Evolutionary conservation across 2,329 filamentous ascomycete genomes (phyloP).

Genomic region (Penicillium vulpinum): DNA sequence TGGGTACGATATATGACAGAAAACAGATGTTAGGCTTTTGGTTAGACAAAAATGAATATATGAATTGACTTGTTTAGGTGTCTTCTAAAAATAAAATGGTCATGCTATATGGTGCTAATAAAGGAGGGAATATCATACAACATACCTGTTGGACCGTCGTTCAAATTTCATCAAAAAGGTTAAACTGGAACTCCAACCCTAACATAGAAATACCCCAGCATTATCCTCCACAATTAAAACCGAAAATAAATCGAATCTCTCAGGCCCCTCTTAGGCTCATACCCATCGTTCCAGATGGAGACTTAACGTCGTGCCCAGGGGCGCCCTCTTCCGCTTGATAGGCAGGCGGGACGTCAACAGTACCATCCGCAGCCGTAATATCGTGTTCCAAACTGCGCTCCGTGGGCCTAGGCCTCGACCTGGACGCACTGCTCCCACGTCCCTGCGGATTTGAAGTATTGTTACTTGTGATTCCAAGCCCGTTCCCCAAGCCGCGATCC

Average conservation of each 20-base stretch:
- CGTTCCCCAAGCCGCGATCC: background rate
- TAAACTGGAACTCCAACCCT: background rate
- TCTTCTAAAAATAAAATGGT: background rate
- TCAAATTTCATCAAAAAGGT: background rate
- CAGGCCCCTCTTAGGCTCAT: background rate
- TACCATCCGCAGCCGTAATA: background rate
- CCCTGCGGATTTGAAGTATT: background rate
- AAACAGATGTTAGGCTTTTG: constrained; percentile 16
- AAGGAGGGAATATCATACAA: constrained; percentile 3
- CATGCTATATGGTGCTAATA: background rate
- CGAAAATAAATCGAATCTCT: background rate
- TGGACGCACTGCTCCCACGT: background rate
- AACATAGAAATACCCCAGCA: background rate
- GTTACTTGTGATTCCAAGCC: background rate
- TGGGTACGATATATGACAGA: constrained; percentile 7
- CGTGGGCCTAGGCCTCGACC: background rate
- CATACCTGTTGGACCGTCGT: background rate
- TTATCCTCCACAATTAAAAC: background rate
- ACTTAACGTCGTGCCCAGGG: constrained; percentile 10
- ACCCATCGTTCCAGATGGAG: constrained; percentile 13
- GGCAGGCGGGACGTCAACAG: constrained; percentile 14
- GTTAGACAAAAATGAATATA: constrained; percentile 25
- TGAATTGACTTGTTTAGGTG: constrained; percentile 10
- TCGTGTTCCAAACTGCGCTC: background rate
- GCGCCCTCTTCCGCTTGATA: constrained; percentile 11